Percentiles rank a stretch among this genome's conserved stretches.
Conservation (phyloP, 495 filamentous ascomycete genomes). For the Staphylotrichum tortipilum region DNA sequence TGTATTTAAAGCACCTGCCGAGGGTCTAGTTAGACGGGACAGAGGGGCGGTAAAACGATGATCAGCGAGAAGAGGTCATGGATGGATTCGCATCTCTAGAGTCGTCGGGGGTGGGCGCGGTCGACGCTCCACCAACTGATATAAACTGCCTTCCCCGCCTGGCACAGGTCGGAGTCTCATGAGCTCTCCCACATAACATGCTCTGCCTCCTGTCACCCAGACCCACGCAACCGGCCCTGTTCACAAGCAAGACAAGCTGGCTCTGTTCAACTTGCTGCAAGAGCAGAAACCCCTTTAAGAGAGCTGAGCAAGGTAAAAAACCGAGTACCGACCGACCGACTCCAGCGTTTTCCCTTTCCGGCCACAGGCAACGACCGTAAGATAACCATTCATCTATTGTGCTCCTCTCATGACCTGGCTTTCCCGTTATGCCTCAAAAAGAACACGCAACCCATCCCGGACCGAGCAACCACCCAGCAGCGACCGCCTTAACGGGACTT, state of each 20-base stretch:
- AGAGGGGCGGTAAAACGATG: too few relatives aligned
- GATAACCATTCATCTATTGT: slow-evolving; percentile 19
- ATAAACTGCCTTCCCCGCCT: too few relatives aligned
- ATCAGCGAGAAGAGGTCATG: slow-evolving; percentile 7
- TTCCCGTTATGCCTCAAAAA: slow-evolving; percentile 9
- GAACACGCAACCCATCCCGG: slow-evolving; percentile 11
- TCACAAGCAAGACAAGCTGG: slow-evolving; percentile 21
- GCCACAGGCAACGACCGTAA: slow-evolving; percentile 19
- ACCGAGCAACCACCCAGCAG: slow-evolving; percentile 10
- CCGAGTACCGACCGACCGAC: slow-evolving; percentile 31
- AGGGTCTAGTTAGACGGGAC: too few relatives aligned
- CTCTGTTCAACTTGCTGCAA: slow-evolving; percentile 19
- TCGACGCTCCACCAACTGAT: too few relatives aligned
- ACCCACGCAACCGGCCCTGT: slow-evolving; percentile 27
- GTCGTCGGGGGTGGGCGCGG: not conserved
- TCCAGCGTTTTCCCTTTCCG: slow-evolving; percentile 24
- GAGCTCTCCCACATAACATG: slow-evolving; percentile 29
- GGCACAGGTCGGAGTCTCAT: slow-evolving; percentile 28
- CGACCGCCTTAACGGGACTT: slow-evolving; percentile 67
- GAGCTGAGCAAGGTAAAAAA: slow-evolving; percentile 26
- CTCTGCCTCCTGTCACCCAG: slow-evolving; percentile 17
- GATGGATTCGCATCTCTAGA: slow-evolving; percentile 12
- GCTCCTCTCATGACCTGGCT: slow-evolving; percentile 14
- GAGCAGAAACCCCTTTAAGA: slow-evolving; percentile 21
- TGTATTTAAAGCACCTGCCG: too few relatives aligned